A percentile compares a stretch with the other conserved stretches of the same genome.
phyloP scores from a whole-genome alignment of 2,329 filamentous ascomycete genomes.

The Fusarium ambrosium region DNA sequence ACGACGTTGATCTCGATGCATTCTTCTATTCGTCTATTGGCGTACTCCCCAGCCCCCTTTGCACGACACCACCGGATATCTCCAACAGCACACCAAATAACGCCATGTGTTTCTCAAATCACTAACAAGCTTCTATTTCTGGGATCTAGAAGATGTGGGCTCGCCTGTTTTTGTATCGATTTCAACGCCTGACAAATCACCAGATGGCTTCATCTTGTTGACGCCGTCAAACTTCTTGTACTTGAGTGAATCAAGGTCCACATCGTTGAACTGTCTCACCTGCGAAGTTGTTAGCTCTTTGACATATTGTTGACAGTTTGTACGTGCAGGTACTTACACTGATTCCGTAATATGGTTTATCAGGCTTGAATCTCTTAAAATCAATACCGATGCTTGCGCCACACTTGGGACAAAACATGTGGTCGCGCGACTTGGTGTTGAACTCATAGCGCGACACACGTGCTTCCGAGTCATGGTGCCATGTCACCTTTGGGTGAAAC shows the following conservation, averaged over 20 bases:
- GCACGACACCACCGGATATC: constrained; percentile 3
- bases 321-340: constrained; percentile 52
- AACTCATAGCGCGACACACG: constrained; percentile 52
- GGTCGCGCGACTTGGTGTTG: constrained; percentile 62
- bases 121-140: constrained; percentile 11
- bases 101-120: background rate
- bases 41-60: background rate
- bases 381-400: constrained; percentile 63
- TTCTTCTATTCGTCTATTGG: constrained; percentile 19
- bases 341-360: constrained; percentile 55
- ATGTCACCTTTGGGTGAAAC: constrained; percentile 55
- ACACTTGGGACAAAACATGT: constrained; percentile 64
- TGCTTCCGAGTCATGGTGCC: constrained; percentile 56
- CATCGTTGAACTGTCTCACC: constrained; percentile 57
- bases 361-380: constrained; percentile 50
- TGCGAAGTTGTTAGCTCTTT: constrained; percentile 36
- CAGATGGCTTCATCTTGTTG: constrained; percentile 49
- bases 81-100: background rate
- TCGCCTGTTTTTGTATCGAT: constrained; percentile 22
- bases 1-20: constrained; percentile 28
- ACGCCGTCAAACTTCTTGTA: constrained; percentile 55
- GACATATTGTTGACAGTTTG: background rate
- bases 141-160: constrained; percentile 5
- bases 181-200: constrained; percentile 54
- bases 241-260: constrained; percentile 56